Conservation (phyloP, 78 protist genomes). For the Cavenderia fasciculata region DNA sequence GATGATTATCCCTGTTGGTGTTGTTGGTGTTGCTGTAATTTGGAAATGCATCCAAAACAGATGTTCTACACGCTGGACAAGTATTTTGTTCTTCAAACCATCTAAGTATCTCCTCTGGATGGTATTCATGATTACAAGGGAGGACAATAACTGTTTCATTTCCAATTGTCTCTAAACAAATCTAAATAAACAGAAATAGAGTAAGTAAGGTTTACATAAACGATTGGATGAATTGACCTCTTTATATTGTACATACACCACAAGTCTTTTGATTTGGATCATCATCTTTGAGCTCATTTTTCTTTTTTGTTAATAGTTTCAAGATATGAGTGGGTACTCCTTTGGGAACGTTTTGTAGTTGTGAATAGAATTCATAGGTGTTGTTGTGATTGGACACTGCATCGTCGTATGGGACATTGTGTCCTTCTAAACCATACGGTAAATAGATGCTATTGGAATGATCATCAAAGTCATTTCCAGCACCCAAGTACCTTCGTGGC, state of each 20-base stretch:
- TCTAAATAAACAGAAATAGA: neutral
- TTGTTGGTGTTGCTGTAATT: neutral
- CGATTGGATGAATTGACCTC: neutral
- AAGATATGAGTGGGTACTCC: slow-evolving; percentile 38
- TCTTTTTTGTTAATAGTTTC: slow-evolving; percentile 19
- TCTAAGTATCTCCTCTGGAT: slow-evolving; percentile 29
- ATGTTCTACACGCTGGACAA: slow-evolving; percentile 46
- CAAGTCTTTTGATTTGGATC: neutral
- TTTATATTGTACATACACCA: neutral
- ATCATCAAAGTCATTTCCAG: neutral
- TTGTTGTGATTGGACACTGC: neutral
- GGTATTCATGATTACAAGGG: slow-evolving; percentile 52
- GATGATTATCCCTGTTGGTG: neutral
- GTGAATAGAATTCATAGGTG: slow-evolving; percentile 20
- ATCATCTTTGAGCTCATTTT: neutral
- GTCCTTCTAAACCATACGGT: neutral
- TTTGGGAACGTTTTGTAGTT: slow-evolving; percentile 47
- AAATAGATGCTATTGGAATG: neutral
- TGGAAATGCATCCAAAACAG: neutral
- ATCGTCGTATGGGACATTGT: neutral
- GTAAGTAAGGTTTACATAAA: neutral
- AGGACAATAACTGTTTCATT: slow-evolving; percentile 25
- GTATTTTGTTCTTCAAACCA: slow-evolving; percentile 59
- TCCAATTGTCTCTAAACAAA: slow-evolving; percentile 61
- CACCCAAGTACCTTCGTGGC: neutral